Base-by-base conservation (phyloP, 2,329 filamentous ascomycete species). In the Zopfia rhizophila region DNA sequence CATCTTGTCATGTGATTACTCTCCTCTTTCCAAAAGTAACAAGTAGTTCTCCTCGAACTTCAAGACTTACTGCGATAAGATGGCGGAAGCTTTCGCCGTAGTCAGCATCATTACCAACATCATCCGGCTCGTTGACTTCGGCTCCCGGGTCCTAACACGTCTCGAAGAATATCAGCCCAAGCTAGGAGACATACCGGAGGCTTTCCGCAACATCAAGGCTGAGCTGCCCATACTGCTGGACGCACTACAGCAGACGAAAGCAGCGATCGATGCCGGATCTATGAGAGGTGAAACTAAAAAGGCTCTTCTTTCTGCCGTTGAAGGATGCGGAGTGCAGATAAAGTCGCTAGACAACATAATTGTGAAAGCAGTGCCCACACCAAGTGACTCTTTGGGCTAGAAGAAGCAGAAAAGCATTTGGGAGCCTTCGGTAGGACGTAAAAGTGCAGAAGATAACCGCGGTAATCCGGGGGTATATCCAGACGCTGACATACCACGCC, bases 11-110 rank as follows among this genome's bases (percentile, higher is more conserved):
- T n/a, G n/a, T n/a, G n/a, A n/a, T n/a, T n/a, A n/a, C n/a, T n/a
- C n/a, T n/a, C n/a, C n/a, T n/a, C n/a, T n/a, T n/a, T n/a, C n/a
- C n/a, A n/a, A n/a, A n/a, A n/a, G n/a, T n/a, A n/a, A n/a, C n/a
- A n/a, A n/a, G n/a, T n/a, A n/a, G n/a, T n/a, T n/a, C n/a, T n/a
- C n/a, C n/a, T n/a, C n/a, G n/a, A n/a, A n/a, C n/a, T n/a, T n/a
- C n/a, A n/a, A n/a, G n/a, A n/a, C n/a, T n/a, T n/a, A n/a, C n/a
- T n/a, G n/a, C n/a, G n/a, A n/a, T 33, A 38, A 23, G 10, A 63
- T 63, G 60, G 58, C 56, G 8, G 58, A 63, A 49, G 38, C 45
- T 21, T 25, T 60, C 14, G 50, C 50, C 3, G 29, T 48, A 12
- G 37, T 60, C 24, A 40, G 51, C 38, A 38, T 58, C 27, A 49